Conservation (phyloP, 176 grass and related monocot species). For the Oryza rufipogon region DNA sequence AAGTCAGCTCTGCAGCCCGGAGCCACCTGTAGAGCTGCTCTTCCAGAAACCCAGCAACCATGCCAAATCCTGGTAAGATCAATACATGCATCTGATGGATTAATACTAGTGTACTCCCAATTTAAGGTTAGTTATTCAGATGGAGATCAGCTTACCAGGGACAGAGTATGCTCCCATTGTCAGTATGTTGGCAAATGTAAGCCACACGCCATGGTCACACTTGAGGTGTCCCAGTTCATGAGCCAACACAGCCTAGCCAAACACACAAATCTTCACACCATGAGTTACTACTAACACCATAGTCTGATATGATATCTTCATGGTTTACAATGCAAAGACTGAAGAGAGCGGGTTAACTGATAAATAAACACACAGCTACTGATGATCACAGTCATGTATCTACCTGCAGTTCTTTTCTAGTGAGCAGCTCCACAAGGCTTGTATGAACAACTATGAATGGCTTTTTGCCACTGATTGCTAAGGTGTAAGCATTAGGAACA, state of each 20-base stretch:
- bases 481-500: slow-evolving; percentile 29
- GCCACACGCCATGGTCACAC: slow-evolving; percentile 95
- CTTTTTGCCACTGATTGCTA: slow-evolving; percentile 87
- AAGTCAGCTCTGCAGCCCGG: slow-evolving; percentile 88
- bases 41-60: slow-evolving; percentile 80
- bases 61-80: slow-evolving; percentile 67
- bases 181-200: slow-evolving; percentile 95
- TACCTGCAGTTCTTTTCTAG: slow-evolving; percentile 87
- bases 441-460: slow-evolving; percentile 94
- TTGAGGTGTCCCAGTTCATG: slow-evolving; percentile 98
- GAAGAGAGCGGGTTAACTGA: background rate
- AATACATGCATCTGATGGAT: background rate
- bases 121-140: background rate
- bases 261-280: slow-evolving; percentile 28
- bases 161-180: slow-evolving; percentile 79
- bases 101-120: background rate
- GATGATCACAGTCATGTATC: background rate
- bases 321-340: background rate
- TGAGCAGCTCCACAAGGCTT: slow-evolving; percentile 91
- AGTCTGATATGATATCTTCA: background rate
- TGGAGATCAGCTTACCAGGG: slow-evolving; percentile 58
- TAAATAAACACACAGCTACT: background rate
- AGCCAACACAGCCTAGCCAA: slow-evolving; percentile 90
- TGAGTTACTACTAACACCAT: slow-evolving; percentile 28
- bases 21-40: slow-evolving; percentile 93